These are phyloP conservation scores for Hericium coralloides DNA, from an alignment of 768 basidiomycete genomes.

Conservation along the genomic window DNA sequence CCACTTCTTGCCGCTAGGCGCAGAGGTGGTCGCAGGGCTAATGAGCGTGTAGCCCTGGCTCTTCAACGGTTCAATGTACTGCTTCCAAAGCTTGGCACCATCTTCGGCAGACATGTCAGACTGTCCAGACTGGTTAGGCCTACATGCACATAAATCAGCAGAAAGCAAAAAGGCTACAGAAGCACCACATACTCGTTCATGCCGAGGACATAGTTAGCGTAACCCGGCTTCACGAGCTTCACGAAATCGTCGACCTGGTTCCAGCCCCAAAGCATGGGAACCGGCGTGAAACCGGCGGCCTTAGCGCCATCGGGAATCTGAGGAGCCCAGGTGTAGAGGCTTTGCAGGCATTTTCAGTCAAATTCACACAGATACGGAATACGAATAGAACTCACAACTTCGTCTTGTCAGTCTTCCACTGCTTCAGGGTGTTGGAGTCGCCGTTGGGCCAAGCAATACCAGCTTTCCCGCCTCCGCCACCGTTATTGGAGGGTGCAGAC, in stretches of 20 bases:
- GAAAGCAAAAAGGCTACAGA: conserved; percentile 18
- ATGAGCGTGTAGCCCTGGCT: conserved; percentile 46
- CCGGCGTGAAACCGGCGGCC: conserved; percentile 40
- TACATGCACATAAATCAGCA: conserved; percentile 21
- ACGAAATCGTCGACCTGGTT: conserved; percentile 42
- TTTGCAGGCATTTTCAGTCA: conserved; percentile 5
- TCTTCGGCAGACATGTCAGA: conserved; percentile 44
- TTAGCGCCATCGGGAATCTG: conserved; percentile 32
- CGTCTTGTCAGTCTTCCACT: conserved; percentile 36
- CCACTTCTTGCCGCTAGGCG: conserved; percentile 54
- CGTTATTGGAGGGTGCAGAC: neutral
- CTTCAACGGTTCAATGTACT: conserved; percentile 52
- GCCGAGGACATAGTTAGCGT: conserved; percentile 44
- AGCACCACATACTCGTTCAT: conserved; percentile 60
- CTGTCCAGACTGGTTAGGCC: conserved; percentile 61
- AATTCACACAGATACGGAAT: neutral
- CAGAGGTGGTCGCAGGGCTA: conserved; percentile 62
- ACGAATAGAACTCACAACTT: conserved; percentile 29
- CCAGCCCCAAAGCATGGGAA: conserved; percentile 66
- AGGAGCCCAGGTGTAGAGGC: conserved; percentile 64
- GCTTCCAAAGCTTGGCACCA: conserved; percentile 49
- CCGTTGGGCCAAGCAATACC: conserved; percentile 64
- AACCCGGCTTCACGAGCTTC: conserved; percentile 36
- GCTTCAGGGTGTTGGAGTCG: conserved; percentile 31
- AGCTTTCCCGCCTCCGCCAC: conserved; percentile 30